Base-by-base conservation (phyloP, 1,284 basidiomycete genomes). In the Trichosporon sp. region DNA sequence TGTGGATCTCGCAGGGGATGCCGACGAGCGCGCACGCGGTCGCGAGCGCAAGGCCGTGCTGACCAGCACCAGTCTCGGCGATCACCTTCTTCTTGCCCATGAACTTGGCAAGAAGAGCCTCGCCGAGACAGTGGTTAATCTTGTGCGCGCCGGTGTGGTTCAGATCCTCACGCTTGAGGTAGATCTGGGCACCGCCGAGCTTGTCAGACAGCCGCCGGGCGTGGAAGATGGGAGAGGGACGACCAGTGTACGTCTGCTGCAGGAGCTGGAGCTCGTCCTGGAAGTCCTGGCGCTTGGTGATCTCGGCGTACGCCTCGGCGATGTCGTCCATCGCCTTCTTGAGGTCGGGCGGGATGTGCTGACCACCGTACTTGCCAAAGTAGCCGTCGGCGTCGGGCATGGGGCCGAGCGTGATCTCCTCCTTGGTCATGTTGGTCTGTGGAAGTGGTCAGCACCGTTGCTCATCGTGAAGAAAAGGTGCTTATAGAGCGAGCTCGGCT, bases 101-200 rank as follows among this genome's bases (percentile, higher is more conserved):
- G 57, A 95, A 86, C 64, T 87, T 86, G 8, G 96, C 96, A 29
- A 99, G 87, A 16, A 99, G 84, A 68, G 97, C 92, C 84, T 94
- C 93, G 34, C 93, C 93, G 65, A 96, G 65, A 31, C 61, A 66
- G 63, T 96, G 95, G 80, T 95, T 95, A 76, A 97, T 95, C 81
- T 97, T 97, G 81, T 97, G 94, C 16, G 92, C 95, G 25, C 95
- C 94, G 0, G 94, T 97, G 77, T 97, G 94, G 78, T 96, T 97
- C 68, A 83, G 69, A 67, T 81, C 80, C 70, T 81, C 80, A 62
- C 80, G 75, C 79, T 99, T 99, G 74, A 99, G 83, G 95, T 95
- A 99, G 74, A 99, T 97, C 67, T 88, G 90, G 3, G 96, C 95
- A 36, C 92, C 92, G 27, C 89, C 90, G 57, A 87, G 87, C 68